phyloP scores from a whole-genome alignment of 2,329 filamentous ascomycete genomes.

The Emergomyces pasteurianus region DNA sequence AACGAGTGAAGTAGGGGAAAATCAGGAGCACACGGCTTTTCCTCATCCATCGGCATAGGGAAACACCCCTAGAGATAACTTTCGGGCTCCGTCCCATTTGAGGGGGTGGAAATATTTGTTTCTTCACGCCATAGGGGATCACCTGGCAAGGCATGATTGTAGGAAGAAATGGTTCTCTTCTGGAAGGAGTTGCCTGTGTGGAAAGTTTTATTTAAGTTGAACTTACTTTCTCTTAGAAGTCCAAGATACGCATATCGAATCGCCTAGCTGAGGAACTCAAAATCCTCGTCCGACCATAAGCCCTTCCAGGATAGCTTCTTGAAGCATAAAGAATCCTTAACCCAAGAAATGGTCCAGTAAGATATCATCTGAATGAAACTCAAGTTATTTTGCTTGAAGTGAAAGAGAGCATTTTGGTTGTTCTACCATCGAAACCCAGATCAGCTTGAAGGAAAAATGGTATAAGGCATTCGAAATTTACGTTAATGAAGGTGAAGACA shows the following conservation, averaged over 20 bases:
- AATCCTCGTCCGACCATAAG: background rate
- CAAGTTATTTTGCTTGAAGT: background rate
- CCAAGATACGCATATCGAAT: background rate
- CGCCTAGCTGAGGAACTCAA: background rate
- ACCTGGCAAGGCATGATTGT: background rate
- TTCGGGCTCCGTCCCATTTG: background rate
- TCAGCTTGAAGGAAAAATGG: background rate
- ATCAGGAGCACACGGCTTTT: background rate
- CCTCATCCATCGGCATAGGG: background rate
- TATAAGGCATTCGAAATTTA: too few relatives aligned
- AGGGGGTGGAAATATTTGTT: background rate
- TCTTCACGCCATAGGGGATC: background rate
- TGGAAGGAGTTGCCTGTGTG: background rate
- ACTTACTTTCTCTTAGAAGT: background rate
- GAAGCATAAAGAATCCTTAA: too few relatives aligned
- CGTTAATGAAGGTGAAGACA: too few relatives aligned
- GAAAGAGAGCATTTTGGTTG: background rate
- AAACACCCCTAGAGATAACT: background rate
- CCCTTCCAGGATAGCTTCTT: slow-evolving; percentile 3
- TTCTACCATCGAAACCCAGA: background rate
- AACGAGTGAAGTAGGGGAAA: background rate
- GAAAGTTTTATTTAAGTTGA: background rate
- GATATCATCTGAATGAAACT: background rate
- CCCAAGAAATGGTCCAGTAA: background rate
- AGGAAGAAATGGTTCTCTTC: background rate